Evolutionary conservation across 768 basidiomycete genomes (phyloP), one percentile per base, ranked within the genome.

Genomic region (Clathrus columnatus): DNA sequence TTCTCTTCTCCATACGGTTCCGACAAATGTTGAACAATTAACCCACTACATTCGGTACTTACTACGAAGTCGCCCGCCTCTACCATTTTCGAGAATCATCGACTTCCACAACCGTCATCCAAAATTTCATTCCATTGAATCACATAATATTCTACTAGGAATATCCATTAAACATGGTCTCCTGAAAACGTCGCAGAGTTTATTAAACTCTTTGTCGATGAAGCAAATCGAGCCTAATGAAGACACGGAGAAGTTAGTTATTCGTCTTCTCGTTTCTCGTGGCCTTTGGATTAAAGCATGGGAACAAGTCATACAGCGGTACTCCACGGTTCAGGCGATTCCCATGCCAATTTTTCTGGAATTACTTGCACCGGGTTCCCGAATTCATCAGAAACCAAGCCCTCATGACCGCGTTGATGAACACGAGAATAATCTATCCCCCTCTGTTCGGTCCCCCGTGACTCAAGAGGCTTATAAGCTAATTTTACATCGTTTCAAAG

Each of bases 401-500:
- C n/a, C n/a, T 14, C 11, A 21, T 8, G 11, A 29, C 8, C 26
- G 24, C 14, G 11, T 10, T 29, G 49, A 50, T 7, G n/a, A 11
- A 11, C 36, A 5, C 7, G 51, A 7, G 21, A 21, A 27, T 27
- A 47, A 48, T 28, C 18, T 21, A 21, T 32, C 29, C 48, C 42
- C 17, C 36, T 21, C 6, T 4, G 18, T 26, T 24, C 36, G 17
- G 18, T 53, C n/a, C 54, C 54, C 10, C 27, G 18, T 2, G 54
- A n/a, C n/a, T n/a, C n/a, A n/a, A n/a, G n/a, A 55, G 8, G 21
- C 44, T n/a, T 20, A 47, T 20, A 14, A 29, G 16, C 54, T 55
- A 8, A 8, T 55, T 20, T 47, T 55, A 41, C 7, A 32, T 20
- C 54, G 54, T 14, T 55, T 67, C 23, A 77, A 78, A 26, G 50